Percentiles rank a stretch among this genome's conserved stretches.
phyloP scores from a whole-genome alignment of 257 asterid genomes.

The Nicotiana otophora region DNA sequence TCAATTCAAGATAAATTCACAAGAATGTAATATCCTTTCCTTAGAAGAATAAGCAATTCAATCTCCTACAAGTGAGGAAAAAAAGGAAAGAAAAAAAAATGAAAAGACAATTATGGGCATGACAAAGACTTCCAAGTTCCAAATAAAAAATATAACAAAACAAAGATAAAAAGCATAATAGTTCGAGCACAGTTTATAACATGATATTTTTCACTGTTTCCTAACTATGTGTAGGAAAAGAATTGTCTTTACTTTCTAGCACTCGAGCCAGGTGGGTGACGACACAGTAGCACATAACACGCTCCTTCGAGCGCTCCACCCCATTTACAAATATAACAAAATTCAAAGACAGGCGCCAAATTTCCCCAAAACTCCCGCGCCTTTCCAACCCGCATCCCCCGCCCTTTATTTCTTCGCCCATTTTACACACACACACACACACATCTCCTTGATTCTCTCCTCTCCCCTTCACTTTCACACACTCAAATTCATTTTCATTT shows the following conservation, averaged over 20 bases:
- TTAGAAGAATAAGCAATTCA: no score
- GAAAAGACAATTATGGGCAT: no score
- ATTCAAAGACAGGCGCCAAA: conserved; percentile 57
- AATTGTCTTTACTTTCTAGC: not conserved
- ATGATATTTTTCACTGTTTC: no score
- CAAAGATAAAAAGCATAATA: no score
- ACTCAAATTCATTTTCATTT: not conserved
- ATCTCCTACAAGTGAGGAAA: no score
- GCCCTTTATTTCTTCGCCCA: conserved; percentile 41
- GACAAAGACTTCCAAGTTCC: no score
- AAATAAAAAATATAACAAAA: no score
- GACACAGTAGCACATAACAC: not conserved
- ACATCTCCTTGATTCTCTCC: not conserved
- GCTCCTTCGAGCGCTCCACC: not conserved
- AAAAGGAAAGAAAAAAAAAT: no score
- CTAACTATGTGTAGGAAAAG: no score
- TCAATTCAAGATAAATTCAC: no score
- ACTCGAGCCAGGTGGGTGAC: not conserved
- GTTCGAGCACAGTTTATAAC: no score
- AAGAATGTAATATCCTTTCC: no score
- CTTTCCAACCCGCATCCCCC: conserved; percentile 30
- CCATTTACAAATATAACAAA: not conserved
- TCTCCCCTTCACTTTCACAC: not conserved
- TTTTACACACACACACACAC: not conserved
- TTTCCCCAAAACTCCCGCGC: conserved; percentile 52